A percentile compares a stretch with the other conserved stretches of the same genome.
These are phyloP conservation scores for Diaporthe sp. DNA, from an alignment of 2,329 filamentous ascomycete genomes.

Conservation along the genomic window DNA sequence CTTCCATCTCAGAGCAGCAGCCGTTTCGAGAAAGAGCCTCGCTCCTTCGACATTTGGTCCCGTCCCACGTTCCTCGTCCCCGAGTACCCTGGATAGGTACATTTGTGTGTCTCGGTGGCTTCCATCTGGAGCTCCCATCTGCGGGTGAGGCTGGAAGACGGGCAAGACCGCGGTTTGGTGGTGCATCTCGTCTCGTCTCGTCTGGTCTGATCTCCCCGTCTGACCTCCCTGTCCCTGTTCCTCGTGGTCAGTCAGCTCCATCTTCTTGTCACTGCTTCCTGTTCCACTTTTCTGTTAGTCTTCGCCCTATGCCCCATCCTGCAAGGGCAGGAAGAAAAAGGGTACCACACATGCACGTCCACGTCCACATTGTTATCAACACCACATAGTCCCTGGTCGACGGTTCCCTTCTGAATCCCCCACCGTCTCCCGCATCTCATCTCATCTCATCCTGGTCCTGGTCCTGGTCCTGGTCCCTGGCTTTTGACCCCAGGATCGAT, in stretches of 20 bases:
- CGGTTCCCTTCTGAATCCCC: not conserved
- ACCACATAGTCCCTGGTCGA: not conserved
- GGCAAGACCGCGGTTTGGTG: not conserved
- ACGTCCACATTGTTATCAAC: not conserved
- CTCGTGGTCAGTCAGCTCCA: conserved; percentile 17
- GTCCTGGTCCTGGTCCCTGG: not conserved
- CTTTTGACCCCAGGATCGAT: not conserved
- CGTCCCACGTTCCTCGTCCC: not conserved
- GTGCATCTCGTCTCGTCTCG: not conserved
- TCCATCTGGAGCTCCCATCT: not conserved
- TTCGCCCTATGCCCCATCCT: not conserved
- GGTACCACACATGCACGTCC: conserved; percentile 17
- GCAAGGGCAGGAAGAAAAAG: conserved; percentile 14
- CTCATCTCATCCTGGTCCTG: not conserved
- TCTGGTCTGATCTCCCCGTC: not conserved
- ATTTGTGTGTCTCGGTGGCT: not conserved
- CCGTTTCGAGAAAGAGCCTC: not conserved
- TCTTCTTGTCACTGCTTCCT: not conserved
- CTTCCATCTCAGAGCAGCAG: not conserved
- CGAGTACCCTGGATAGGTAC: too few species aligned
- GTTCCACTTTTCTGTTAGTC: not conserved
- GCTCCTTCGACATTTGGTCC: not conserved
- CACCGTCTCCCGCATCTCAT: not conserved
- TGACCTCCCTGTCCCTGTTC: not conserved
- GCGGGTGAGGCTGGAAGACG: not conserved